Conservation (phyloP, 164 flowering plant species). For the Vitis amurensis region DNA sequence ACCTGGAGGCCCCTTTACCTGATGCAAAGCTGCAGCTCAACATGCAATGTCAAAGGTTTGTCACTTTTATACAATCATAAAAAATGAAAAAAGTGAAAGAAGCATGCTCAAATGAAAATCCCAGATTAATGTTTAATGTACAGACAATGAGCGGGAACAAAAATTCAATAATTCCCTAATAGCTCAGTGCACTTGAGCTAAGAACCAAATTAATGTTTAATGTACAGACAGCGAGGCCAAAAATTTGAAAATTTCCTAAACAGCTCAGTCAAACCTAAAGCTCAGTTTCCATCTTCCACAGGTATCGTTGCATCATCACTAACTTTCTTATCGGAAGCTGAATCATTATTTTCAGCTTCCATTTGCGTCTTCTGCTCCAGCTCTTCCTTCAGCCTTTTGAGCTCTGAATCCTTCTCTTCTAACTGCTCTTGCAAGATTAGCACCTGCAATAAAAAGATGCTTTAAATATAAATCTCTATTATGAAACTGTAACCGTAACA, state of each 20-base stretch:
- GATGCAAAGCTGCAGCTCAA: no score
- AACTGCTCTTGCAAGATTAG: slow-evolving; percentile 62
- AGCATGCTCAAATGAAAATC: no score
- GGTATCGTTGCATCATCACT: slow-evolving; percentile 21
- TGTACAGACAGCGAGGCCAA: background rate
- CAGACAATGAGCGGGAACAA: no score
- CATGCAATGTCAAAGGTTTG: no score
- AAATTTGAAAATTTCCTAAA: background rate
- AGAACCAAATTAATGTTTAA: slow-evolving; percentile 19
- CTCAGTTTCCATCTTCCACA: slow-evolving; percentile 26
- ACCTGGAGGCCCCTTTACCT: no score
- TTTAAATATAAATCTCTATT: background rate
- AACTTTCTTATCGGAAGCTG: slow-evolving; percentile 21
- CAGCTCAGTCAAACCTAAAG: background rate
- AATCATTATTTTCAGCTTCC: slow-evolving; percentile 36
- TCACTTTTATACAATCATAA: no score
- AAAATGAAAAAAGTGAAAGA: no score
- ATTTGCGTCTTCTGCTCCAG: slow-evolving; percentile 28
- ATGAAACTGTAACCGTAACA: no score
- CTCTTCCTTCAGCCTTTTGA: slow-evolving; percentile 53
- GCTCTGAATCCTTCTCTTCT: slow-evolving; percentile 65
- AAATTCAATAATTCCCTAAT: no score
- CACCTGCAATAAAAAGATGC: slow-evolving; percentile 43
- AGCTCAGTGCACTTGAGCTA: background rate
- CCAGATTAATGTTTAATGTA: no score